Evolutionary conservation across 148 eudicot genomes (phyloP).

Genomic region (Camellia lanceoleosa): DNA sequence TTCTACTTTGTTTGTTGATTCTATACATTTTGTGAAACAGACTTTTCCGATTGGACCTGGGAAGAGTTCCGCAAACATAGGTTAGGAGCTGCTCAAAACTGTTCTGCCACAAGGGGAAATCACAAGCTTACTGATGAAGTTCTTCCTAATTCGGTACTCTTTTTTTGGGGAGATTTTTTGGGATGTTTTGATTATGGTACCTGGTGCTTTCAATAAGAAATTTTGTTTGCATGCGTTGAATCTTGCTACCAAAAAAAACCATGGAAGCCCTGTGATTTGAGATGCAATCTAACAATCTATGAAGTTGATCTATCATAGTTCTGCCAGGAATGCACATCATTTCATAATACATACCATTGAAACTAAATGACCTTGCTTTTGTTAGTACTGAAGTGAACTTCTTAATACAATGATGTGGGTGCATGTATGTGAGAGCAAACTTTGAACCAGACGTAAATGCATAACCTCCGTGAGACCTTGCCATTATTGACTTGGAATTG

Average conservation of each 20-base stretch:
- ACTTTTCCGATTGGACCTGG: conserved; percentile 92
- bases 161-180: not conserved
- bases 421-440: not conserved
- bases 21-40: conserved; percentile 31
- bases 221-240: not conserved
- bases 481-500: not conserved
- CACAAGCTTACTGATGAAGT: conserved; percentile 61
- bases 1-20: conserved; percentile 7
- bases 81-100: conserved; percentile 95
- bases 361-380: not conserved
- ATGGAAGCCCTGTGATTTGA: not conserved
- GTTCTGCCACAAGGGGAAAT: conserved; percentile 84
- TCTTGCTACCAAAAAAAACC: conserved; percentile 1
- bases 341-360: not conserved
- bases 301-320: not conserved
- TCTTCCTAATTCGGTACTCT: conserved; percentile 64
- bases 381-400: not conserved
- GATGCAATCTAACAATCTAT: not conserved
- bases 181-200: not conserved
- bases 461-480: not conserved
- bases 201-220: conserved; percentile 5
- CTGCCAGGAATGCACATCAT: not conserved
- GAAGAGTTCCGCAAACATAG: conserved; percentile 68
- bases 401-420: not conserved
- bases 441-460: conserved; percentile 1